Evolutionary conservation across 805 yeast genomes (phyloP).

Genomic region (Myxozyma neotropica): DNA sequence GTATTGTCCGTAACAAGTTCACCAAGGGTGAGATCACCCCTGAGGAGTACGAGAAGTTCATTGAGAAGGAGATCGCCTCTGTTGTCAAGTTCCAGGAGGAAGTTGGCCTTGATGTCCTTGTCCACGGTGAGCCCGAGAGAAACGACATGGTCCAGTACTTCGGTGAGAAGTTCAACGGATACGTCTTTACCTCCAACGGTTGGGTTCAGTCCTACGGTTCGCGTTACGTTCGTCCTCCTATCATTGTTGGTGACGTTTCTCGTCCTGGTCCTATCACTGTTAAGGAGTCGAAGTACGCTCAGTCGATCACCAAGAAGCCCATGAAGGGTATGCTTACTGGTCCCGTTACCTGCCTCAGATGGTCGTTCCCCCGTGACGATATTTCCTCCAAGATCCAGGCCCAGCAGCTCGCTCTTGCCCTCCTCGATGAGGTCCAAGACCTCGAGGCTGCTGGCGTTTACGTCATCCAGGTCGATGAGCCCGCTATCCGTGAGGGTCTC

Average conservation of each 20-base stretch:
- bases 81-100: conserved; percentile 99
- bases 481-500: conserved; percentile 99
- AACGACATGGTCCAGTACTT: conserved; percentile 99
- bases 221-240: conserved; percentile 99
- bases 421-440: conserved; percentile 98
- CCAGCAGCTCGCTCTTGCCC: conserved; percentile 93
- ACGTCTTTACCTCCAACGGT: conserved; percentile 97
- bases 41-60: conserved; percentile 94
- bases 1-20: conserved; percentile 97
- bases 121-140: conserved; percentile 99
- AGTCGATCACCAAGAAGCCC: conserved; percentile 91
- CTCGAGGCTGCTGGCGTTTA: conserved; percentile 98
- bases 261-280: conserved; percentile 99
- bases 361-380: conserved; percentile 99
- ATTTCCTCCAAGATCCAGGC: conserved; percentile 91
- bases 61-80: conserved; percentile 91
- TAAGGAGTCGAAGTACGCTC: conserved; percentile 98
- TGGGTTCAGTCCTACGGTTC: conserved; percentile 99
- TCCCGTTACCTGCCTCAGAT: conserved; percentile 98
- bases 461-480: conserved; percentile 99
- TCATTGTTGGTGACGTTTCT: conserved; percentile 97
- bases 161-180: conserved; percentile 98
- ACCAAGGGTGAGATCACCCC: conserved; percentile 94
- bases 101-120: conserved; percentile 95
- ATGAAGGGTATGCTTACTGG: conserved; percentile 99